These are phyloP conservation scores for Logfia minima DNA, from an alignment of 129 eudicot species.

Conservation along the genomic window DNA sequence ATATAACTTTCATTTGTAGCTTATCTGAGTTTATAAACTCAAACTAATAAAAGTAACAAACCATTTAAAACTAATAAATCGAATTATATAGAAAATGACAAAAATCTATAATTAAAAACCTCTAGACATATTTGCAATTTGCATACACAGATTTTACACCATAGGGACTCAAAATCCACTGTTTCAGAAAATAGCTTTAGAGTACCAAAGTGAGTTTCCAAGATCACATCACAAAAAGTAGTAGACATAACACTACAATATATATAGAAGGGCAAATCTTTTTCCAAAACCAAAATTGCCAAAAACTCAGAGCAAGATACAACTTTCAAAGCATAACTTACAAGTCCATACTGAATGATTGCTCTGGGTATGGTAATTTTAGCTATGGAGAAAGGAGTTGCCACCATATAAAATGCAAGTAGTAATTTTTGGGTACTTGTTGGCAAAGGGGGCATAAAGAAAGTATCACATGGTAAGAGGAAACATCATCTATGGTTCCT, in stretches of 20 bases:
- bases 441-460: not conserved
- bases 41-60: too few relatives aligned
- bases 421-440: not conserved
- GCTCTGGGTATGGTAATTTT: conserved; percentile 4
- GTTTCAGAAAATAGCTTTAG: not conserved
- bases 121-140: not conserved
- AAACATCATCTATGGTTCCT: conserved; percentile 54
- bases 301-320: conserved; percentile 1
- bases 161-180: conserved; percentile 8
- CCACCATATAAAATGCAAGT: not conserved
- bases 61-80: too few relatives aligned
- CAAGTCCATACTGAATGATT: not conserved
- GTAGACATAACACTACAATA: conserved; percentile 18
- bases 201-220: conserved; percentile 15
- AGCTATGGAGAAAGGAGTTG: conserved; percentile 18
- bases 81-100: not conserved
- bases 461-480: not conserved
- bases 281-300: not conserved
- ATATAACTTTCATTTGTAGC: too few relatives aligned
- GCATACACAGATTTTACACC: not conserved
- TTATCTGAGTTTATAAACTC: too few relatives aligned
- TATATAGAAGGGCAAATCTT: not conserved
- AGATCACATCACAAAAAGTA: conserved; percentile 7
- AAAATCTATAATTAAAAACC: not conserved
- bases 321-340: conserved; percentile 1